Base-by-base conservation (phyloP, 2,329 filamentous ascomycete species). In the Chaetothyriales sp. region DNA sequence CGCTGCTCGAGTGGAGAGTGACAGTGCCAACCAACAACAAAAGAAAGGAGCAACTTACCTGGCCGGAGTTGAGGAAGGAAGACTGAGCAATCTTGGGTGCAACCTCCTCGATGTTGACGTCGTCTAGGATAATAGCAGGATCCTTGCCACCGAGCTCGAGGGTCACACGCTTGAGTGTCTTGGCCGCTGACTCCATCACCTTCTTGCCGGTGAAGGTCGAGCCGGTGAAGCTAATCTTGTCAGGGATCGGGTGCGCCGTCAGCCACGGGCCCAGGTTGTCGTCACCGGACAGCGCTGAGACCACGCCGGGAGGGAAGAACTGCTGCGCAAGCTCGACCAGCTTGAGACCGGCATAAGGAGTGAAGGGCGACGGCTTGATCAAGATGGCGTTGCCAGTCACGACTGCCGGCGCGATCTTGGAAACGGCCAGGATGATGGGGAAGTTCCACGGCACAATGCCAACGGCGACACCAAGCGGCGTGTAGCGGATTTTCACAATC, bases 141-240 rank as follows among this genome's bases (percentile, higher is more conserved):
- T 80, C 76, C 57, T 80, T 80, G 28, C 77, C 78, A 28, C 77
- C 74, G 59, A 81, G 71, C 61, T 82, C 79, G 8, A 81, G 70
- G 0, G 74, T 79, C 18, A 78, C 70, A 20, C 77, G 69, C 69
- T 80, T 81, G n/a, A 82, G 64, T 0, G 75, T 77, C 60, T 71
- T 70, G 32, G 73, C 69, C 49, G 70, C 72, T 15, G 69, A 72
- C 48, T 69, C 70, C 69, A 79, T 73, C 49, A 82, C 73, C 61
- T 71, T 72, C 67, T 80, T 80, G 9, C 79, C 79, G 0, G 75
- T 80, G 0, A 68, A 67, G 5, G 69, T 75, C 12, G 75, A 79
- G 1, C 79, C 79, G 0, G 79, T 82, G 64, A 83, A 83, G 55
- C 70, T 72, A 59, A 83, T 75, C 68, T 80, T 82, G 49, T 73